Evolutionary conservation across 202 grass and related monocot genomes (phyloP).

Genomic region (Saccharum hybrid): DNA sequence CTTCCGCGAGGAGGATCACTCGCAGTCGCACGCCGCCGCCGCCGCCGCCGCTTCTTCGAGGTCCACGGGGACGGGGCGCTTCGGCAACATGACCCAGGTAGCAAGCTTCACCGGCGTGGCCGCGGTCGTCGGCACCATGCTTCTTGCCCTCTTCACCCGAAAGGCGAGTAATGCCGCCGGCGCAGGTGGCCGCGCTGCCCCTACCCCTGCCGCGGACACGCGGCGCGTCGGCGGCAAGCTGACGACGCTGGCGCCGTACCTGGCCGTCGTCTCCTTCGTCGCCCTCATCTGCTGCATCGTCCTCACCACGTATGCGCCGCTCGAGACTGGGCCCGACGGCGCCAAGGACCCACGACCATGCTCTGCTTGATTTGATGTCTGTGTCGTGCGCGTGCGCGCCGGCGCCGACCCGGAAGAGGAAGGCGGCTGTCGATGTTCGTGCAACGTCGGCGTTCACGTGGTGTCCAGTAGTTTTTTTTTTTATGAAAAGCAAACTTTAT

Average conservation of each 20-base stretch:
- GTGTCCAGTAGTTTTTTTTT: too few species aligned
- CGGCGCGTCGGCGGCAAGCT: not conserved
- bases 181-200: not conserved
- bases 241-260: not conserved
- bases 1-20: not conserved
- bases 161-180: not conserved
- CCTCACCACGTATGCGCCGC: not conserved
- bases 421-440: too few species aligned
- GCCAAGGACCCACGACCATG: not conserved
- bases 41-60: not conserved
- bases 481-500: too few species aligned
- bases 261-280: not conserved
- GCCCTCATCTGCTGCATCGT: not conserved
- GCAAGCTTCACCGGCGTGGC: not conserved
- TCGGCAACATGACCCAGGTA: not conserved
- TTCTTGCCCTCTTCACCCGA: not conserved
- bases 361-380: not conserved
- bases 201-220: not conserved
- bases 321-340: not conserved
- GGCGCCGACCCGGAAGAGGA: too few species aligned
- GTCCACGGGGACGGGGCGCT: not conserved
- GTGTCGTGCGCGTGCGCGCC: not conserved
- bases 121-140: not conserved
- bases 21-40: not conserved
- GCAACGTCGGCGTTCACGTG: not conserved